These are phyloP conservation scores for Neltuma alba DNA, from an alignment of 306 rosid species.

Conservation along the genomic window DNA sequence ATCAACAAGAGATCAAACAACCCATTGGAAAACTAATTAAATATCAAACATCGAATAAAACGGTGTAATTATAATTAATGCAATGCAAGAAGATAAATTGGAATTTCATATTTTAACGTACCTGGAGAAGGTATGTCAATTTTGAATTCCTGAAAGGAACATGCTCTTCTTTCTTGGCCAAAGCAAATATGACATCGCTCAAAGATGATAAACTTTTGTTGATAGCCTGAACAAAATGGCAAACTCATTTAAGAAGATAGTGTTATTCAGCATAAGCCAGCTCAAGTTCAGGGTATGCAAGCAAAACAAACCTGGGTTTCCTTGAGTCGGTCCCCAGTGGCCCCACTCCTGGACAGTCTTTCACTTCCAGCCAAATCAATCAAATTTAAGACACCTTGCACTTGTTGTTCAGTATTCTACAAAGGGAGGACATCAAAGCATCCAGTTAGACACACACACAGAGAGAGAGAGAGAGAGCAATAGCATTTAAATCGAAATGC, in stretches of 20 bases:
- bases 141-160: constrained; percentile 94
- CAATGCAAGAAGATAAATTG: not conserved
- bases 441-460: not conserved
- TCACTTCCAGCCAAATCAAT: constrained; percentile 98
- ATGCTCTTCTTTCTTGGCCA: constrained; percentile 95
- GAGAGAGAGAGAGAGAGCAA: constrained; percentile 5
- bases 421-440: constrained; percentile 19
- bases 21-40: not conserved
- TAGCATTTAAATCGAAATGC: not conserved
- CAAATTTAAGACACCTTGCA: constrained; percentile 89
- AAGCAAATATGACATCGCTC: constrained; percentile 88
- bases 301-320: constrained; percentile 81
- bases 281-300: constrained; percentile 13
- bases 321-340: constrained; percentile 95
- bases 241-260: not conserved
- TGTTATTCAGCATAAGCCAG: not conserved
- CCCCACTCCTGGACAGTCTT: constrained; percentile 88
- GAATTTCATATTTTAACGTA: constrained; percentile 31
- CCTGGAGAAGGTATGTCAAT: constrained; percentile 94
- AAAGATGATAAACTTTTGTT: constrained; percentile 85
- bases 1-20: not conserved
- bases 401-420: constrained; percentile 93
- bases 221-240: constrained; percentile 67
- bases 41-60: not conserved
- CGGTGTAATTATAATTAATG: constrained; percentile 5